Base-by-base conservation (phyloP, 768 basidiomycete species). In the Lepiota brunneoincarnata region DNA sequence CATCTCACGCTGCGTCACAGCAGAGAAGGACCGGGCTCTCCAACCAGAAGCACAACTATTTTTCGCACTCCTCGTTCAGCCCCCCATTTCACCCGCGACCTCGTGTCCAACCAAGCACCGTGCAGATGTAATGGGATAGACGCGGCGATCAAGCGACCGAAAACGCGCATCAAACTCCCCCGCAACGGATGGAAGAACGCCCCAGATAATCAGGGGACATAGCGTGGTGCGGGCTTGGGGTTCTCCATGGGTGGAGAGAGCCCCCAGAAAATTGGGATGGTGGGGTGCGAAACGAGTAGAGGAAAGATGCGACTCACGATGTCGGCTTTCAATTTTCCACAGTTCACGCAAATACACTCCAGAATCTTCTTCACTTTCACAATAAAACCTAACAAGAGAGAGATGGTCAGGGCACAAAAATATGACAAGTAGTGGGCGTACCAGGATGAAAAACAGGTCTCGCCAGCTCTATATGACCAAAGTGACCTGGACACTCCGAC, bases 331-430 rank as follows among this genome's bases (percentile, higher is more conserved):
- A 98, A 81, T 74, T 91, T 95, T 69, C 97, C 97, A 71, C 97
- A 99, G 68, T 96, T 95, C 62, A 96, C 91, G 79, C 97, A 99
- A 61, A 99, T 93, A 74, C 89, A 90, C 79, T 99, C 97, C 76
- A 98, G 73, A 67, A 99, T 97, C 81, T 99, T 98, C 81, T 99
- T 99, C 71, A 98, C 94, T 84, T 98, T 98, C 71, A 91, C 81
- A 64, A 98, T 87, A 75, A 99, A 99, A 49, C 97, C 94, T 71
- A 43, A 51, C 28, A 23, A 49, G 45, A 37, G 37, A 40, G 35
- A 11, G 49, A 38, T 20, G 23, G 26, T 48, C 35, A 50, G 43
- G 26, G 18, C 46, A 46, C 15, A 15, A 17, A 21, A 55, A 24
- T 50, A 37, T 23, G 43, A 57, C 26, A 24, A 39, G 7, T 44